Conservation (phyloP, 345 rosid genomes). For the Gynandropsis gynandra region DNA sequence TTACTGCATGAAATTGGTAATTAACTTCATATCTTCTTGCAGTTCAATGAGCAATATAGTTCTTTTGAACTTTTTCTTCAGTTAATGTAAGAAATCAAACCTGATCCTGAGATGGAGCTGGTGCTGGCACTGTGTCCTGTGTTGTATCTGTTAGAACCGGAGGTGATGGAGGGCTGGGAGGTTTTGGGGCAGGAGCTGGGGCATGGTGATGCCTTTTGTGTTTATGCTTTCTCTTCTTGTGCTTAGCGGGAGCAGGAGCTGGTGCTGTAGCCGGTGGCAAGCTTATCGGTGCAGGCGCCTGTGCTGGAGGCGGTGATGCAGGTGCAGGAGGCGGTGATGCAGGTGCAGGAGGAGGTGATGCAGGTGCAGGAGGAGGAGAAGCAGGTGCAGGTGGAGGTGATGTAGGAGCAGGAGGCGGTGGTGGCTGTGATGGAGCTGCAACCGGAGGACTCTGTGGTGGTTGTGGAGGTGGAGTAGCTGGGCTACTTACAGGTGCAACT, state of each 20-base stretch:
- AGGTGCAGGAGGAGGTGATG: constrained; percentile 29
- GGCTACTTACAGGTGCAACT: constrained; percentile 56
- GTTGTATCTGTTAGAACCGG: constrained; percentile 45
- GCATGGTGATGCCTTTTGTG: constrained; percentile 60
- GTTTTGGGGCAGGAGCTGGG: constrained; percentile 62
- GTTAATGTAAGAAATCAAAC: constrained; percentile 23
- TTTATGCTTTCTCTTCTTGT: constrained; percentile 52
- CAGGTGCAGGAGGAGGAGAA: constrained; percentile 29
- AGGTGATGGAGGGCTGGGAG: constrained; percentile 85
- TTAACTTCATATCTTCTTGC: not conserved
- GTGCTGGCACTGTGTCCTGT: constrained; percentile 69
- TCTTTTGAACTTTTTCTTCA: constrained; percentile 5
- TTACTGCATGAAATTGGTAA: not conserved
- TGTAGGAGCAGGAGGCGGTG: constrained; percentile 33
- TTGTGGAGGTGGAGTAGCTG: constrained; percentile 47
- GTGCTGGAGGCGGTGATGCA: constrained; percentile 23
- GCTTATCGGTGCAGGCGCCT: constrained; percentile 37
- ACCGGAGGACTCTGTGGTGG: constrained; percentile 44
- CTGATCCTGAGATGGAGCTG: constrained; percentile 56
- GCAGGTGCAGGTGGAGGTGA: constrained; percentile 27
- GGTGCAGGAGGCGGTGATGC: constrained; percentile 29
- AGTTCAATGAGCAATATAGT: not conserved
- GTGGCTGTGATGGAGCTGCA: constrained; percentile 49
- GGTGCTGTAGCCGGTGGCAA: constrained; percentile 36
- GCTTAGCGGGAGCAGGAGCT: constrained; percentile 57